phyloP scores from a whole-genome alignment of 164 flowering plant genomes.

The Warburgia ugandensis region DNA sequence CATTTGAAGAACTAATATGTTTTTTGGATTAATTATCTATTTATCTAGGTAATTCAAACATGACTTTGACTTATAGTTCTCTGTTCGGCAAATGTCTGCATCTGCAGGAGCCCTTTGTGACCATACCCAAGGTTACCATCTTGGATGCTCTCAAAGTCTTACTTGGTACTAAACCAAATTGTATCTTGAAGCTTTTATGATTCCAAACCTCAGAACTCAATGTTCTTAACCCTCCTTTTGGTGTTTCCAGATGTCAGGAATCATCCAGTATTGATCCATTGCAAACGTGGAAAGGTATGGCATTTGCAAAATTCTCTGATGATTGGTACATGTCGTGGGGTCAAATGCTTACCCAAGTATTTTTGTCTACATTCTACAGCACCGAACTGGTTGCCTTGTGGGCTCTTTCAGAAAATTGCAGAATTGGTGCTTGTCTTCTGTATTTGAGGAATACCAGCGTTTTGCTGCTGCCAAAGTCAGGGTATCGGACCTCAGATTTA shows the following conservation, averaged over 20 bases:
- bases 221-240: not conserved
- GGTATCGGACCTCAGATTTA: slow-evolving; percentile 43
- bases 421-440: slow-evolving; percentile 64
- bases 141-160: slow-evolving; percentile 52
- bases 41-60: no score
- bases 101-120: slow-evolving; percentile 38
- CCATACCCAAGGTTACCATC: slow-evolving; percentile 42
- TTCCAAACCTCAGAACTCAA: not conserved
- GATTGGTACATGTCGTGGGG: no score
- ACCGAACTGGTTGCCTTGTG: slow-evolving; percentile 68
- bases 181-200: not conserved
- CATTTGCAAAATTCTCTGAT: no score
- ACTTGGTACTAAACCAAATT: slow-evolving; percentile 40
- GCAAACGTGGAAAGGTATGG: slow-evolving; percentile 69
- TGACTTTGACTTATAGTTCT: no score
- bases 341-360: not conserved
- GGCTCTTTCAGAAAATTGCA: slow-evolving; percentile 72
- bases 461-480: slow-evolving; percentile 63
- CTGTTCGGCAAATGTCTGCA: not conserved
- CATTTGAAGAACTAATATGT: no score
- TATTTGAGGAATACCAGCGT: slow-evolving; percentile 57
- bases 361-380: slow-evolving; percentile 29
- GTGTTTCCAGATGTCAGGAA: slow-evolving; percentile 43
- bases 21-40: no score
- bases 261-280: slow-evolving; percentile 64